Evolutionary conservation across 305 asterid species (phyloP).

Genomic region (Solanum hybrid): DNA sequence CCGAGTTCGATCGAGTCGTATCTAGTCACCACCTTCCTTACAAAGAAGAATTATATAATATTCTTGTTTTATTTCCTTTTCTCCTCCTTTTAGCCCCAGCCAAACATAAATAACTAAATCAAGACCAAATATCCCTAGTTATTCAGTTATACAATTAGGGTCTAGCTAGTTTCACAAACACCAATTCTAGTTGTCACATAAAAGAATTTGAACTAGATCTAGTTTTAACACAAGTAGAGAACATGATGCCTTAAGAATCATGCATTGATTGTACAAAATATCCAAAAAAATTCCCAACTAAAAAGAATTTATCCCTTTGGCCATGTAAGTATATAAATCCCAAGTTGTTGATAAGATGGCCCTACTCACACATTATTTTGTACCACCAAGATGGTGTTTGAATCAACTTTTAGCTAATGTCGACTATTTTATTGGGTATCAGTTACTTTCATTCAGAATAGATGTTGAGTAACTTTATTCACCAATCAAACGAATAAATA

Average conservation of each 20-base stretch:
- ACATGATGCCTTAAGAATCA: conserved; percentile 4
- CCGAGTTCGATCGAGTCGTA: rapidly evolving
- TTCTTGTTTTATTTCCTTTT: not conserved
- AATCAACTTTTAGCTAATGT: not conserved
- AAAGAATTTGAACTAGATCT: not conserved
- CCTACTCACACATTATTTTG: conserved; percentile 6
- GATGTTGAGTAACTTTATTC: not conserved
- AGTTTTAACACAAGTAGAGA: not conserved
- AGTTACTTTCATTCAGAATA: not conserved
- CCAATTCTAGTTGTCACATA: not conserved
- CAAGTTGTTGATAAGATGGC: conserved; percentile 8
- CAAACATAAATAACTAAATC: not conserved
- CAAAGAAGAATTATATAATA: not conserved
- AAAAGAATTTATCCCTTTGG: not conserved
- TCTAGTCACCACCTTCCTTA: not conserved
- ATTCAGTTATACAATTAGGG: not conserved
- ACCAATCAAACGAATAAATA: not conserved
- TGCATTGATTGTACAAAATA: not conserved
- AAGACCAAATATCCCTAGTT: not conserved
- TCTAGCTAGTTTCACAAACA: not conserved
- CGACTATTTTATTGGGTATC: not conserved
- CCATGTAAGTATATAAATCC: not conserved
- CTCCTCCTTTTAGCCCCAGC: not conserved
- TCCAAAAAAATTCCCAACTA: not conserved
- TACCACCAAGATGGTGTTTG: not conserved